Evolutionary conservation across 495 filamentous ascomycete species (phyloP).

Genomic region (Penicillium fimorum): DNA sequence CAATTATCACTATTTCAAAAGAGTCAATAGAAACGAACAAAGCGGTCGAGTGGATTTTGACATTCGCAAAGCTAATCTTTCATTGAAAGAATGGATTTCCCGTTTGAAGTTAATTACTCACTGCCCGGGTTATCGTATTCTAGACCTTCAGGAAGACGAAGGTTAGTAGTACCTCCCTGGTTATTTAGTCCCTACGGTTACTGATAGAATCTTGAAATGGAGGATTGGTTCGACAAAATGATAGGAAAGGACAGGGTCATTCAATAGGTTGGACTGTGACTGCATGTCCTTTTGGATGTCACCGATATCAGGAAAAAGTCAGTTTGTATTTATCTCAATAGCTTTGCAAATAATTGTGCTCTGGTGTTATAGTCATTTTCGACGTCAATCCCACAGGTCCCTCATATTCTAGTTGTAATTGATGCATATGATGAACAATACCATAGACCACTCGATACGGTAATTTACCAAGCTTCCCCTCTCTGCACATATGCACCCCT

Average conservation of each 20-base stretch:
- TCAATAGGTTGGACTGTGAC: slow-evolving; percentile 15
- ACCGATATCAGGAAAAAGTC: slow-evolving; percentile 7
- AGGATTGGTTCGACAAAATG: slow-evolving; percentile 19
- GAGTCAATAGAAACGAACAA: background rate
- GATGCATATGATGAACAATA: too few species aligned
- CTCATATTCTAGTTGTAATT: too few species aligned
- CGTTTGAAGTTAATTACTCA: slow-evolving; percentile 6
- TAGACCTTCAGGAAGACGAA: slow-evolving; percentile 11
- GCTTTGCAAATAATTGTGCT: too few species aligned
- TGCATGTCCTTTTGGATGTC: slow-evolving; percentile 19
- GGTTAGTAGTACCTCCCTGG: slow-evolving; percentile 13
- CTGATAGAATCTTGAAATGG: slow-evolving; percentile 18
- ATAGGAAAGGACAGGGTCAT: slow-evolving; percentile 18
- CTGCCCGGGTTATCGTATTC: slow-evolving; percentile 11
- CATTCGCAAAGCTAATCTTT: slow-evolving; percentile 9
- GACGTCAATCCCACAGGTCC: too few species aligned
- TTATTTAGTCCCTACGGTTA: slow-evolving; percentile 7
- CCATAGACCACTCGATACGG: background rate
- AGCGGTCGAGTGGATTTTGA: slow-evolving; percentile 17
- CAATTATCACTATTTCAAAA: slow-evolving; percentile 19
- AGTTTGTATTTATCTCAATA: too few species aligned
- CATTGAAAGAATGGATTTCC: slow-evolving; percentile 19
- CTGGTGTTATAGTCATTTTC: too few species aligned
- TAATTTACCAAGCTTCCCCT: slow-evolving; percentile 1
- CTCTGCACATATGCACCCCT: background rate